These are phyloP conservation scores for Phytophthora sp. DNA, from an alignment of 352 stramenopile species.

Conservation along the genomic window DNA sequence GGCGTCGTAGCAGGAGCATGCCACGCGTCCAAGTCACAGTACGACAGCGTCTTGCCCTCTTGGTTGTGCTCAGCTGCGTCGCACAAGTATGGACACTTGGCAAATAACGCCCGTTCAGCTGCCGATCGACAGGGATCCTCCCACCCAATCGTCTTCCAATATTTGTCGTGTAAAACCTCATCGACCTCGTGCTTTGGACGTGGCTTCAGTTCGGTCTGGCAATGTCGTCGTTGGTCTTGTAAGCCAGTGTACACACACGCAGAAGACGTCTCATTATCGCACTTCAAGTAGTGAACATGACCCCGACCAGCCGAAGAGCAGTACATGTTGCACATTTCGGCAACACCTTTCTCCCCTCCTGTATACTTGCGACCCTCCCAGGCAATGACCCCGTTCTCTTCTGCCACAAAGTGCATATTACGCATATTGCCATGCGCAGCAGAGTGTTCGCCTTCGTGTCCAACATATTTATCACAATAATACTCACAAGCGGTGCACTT, in stretches of 20 bases:
- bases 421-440: slow-evolving; percentile 59
- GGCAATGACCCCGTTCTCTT: slow-evolving; percentile 23
- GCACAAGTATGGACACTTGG: slow-evolving; percentile 45
- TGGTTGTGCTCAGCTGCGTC: slow-evolving; percentile 40
- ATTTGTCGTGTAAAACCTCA: slow-evolving; percentile 52
- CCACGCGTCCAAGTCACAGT: slow-evolving; percentile 42
- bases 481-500: slow-evolving; percentile 48
- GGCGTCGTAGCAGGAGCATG: slow-evolving; percentile 13
- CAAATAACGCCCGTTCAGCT: slow-evolving; percentile 36
- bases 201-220: slow-evolving; percentile 28
- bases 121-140: slow-evolving; percentile 50
- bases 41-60: slow-evolving; percentile 27
- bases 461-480: slow-evolving; percentile 47
- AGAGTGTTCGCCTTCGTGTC: slow-evolving; percentile 42
- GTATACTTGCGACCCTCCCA: slow-evolving; percentile 38
- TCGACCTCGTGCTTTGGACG: slow-evolving; percentile 36
- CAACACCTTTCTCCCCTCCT: slow-evolving; percentile 41
- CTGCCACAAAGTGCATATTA: slow-evolving; percentile 50
- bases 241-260: slow-evolving; percentile 39
- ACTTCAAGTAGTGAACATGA: slow-evolving; percentile 57
- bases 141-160: slow-evolving; percentile 58
- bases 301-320: slow-evolving; percentile 51
- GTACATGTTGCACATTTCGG: slow-evolving; percentile 62
- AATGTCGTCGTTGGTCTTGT: slow-evolving; percentile 46
- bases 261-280: slow-evolving; percentile 17